Conservation (phyloP, 495 filamentous ascomycete genomes). For the Penicillium cosmopolitanum region DNA sequence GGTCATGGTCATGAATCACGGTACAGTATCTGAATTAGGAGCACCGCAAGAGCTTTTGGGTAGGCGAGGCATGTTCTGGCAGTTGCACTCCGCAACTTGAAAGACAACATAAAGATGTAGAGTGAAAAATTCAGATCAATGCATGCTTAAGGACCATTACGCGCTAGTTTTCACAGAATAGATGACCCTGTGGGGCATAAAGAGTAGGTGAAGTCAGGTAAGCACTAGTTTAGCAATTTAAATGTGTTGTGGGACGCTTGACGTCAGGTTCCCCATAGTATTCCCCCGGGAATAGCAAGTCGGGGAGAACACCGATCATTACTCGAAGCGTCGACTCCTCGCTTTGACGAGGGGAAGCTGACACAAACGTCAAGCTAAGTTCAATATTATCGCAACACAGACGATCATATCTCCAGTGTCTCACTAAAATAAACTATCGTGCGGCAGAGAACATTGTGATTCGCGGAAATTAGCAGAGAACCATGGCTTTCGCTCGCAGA, state of each 20-base stretch:
- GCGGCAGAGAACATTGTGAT: conserved; percentile 1
- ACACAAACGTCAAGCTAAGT: background rate
- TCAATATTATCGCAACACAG: background rate
- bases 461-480: background rate
- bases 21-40: too few relatives aligned
- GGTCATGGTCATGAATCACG: too few relatives aligned
- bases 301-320: conserved; percentile 19
- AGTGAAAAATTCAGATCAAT: too few relatives aligned
- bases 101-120: too few relatives aligned
- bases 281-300: conserved; percentile 2
- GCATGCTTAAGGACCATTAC: too few relatives aligned
- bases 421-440: background rate
- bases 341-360: conserved; percentile 4
- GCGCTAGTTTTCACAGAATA: too few relatives aligned
- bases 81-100: too few relatives aligned
- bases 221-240: too few relatives aligned
- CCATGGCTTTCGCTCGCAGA: conserved; percentile 39
- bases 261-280: conserved; percentile 15
- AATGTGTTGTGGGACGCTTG: conserved; percentile 21
- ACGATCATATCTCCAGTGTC: background rate
- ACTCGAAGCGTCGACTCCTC: conserved; percentile 6
- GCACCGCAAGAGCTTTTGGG: too few relatives aligned
- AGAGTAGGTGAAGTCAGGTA: too few relatives aligned
- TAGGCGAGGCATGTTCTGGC: too few relatives aligned
- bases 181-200: too few relatives aligned